phyloP scores from a whole-genome alignment of 2,329 filamentous ascomycete genomes.

The Epichloe brachyelytri region DNA sequence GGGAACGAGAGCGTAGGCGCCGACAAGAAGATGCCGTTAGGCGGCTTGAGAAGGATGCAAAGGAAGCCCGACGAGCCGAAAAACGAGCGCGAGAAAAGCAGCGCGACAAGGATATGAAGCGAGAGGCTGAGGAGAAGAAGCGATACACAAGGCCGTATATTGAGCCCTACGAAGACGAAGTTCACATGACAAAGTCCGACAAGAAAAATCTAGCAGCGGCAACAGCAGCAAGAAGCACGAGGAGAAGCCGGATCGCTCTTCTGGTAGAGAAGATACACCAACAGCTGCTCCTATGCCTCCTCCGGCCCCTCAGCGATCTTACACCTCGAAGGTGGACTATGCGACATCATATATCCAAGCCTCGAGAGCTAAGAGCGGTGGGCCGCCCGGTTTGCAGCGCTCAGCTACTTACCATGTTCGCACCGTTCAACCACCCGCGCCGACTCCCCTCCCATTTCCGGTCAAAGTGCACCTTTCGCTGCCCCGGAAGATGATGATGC shows the following conservation, averaged over 20 bases:
- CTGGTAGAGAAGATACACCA: slow-evolving; percentile 19
- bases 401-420: slow-evolving; percentile 13
- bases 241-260: slow-evolving; percentile 22
- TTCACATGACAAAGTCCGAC: slow-evolving; percentile 14
- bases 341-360: slow-evolving; percentile 20
- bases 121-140: slow-evolving; percentile 25
- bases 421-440: slow-evolving; percentile 18
- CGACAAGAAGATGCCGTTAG: slow-evolving; percentile 14
- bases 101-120: slow-evolving; percentile 25
- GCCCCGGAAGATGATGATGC: slow-evolving; percentile 19
- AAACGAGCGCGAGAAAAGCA: slow-evolving; percentile 23
- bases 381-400: slow-evolving; percentile 8
- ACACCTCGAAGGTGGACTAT: slow-evolving; percentile 10
- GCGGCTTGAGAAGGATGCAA: slow-evolving; percentile 20
- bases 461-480: slow-evolving; percentile 15
- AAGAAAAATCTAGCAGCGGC: slow-evolving; percentile 26
- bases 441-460: slow-evolving; percentile 22
- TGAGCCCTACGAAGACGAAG: slow-evolving; percentile 22
- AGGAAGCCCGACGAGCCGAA: slow-evolving; percentile 20
- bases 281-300: slow-evolving; percentile 10
- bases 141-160: slow-evolving; percentile 21
- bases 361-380: slow-evolving; percentile 14
- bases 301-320: slow-evolving; percentile 13
- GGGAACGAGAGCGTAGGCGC: slow-evolving; percentile 11
- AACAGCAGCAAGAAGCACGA: slow-evolving; percentile 25